Base-by-base conservation (phyloP, 768 basidiomycete species). In the Boletus reticuloceps region DNA sequence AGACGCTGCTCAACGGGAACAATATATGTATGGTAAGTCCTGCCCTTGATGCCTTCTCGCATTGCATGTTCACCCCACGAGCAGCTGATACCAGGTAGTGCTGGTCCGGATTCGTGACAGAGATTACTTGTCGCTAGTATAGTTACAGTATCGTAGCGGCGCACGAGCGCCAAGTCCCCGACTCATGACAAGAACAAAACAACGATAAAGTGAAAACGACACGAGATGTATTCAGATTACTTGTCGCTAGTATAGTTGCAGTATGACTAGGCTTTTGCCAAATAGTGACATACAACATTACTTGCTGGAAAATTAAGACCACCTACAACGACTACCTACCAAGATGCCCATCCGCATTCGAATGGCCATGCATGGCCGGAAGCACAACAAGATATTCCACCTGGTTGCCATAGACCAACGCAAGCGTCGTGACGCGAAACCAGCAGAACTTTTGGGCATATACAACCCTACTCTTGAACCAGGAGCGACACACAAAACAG, bases 1-100 rank as follows among this genome's bases (percentile, higher is more conserved):
- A 97, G 74, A 96, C 94, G 17, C 77, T 96, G 42, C 73, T 96
- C 55, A 96, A 96, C 66, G 94, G 94, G 14, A 96, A 94, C 74
- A 94, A 96, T 60, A 98, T 99, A 40, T 96, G 94, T 68, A 96
- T 98, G 87, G 94, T 92, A 61, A 53, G 86, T 69, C 27, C 44
- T 40, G n/a, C 17, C 22, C 37, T 50, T 2, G 52, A 16, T 16
- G 22, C 31, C 6, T 11, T 9, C 40, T n/a, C 16, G 27, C 48
- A 59, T 44, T n/a, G 16, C 36, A 44, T 19, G 53, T 39, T 61
- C 16, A 47, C 56, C 47, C 22, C 4, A 46, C 41, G 8, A 25
- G 27, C 27, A 86, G 86, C 72, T 89, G 53, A 83, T 89, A 60
- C 86, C 86, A 37, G 86, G 86, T 9, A 88, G 87, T 58, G 79